Evolutionary conservation across 1,284 basidiomycete genomes (phyloP).

Genomic region (Ustilago trichophora): DNA sequence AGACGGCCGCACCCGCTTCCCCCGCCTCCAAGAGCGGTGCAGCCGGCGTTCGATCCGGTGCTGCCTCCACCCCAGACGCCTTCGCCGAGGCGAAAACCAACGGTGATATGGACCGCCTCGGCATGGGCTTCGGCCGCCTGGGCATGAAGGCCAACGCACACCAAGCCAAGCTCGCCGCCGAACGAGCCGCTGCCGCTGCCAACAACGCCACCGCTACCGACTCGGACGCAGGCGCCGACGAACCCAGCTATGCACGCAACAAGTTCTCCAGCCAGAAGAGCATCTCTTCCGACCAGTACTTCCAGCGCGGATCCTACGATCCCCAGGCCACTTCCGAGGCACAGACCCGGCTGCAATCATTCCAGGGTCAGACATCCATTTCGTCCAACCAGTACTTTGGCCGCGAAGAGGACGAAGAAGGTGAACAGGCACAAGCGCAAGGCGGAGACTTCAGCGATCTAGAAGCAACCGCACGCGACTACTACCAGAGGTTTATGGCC

Average conservation of each 20-base stretch:
- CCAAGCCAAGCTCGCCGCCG: conserved; percentile 49
- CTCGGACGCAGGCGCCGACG: conserved; percentile 58
- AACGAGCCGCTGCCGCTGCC: conserved; percentile 42
- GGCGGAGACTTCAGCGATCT: conserved; percentile 62
- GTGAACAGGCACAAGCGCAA: conserved; percentile 22
- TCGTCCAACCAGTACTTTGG: conserved; percentile 81
- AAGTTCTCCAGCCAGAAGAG: conserved; percentile 89
- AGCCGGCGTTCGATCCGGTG: conserved; percentile 19
- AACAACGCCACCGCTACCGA: conserved; percentile 29
- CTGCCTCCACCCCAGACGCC: conserved; percentile 13
- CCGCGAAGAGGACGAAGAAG: conserved; percentile 82
- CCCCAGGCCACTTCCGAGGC: conserved; percentile 78
- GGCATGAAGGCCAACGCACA: conserved; percentile 69
- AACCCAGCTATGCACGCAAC: conserved; percentile 82
- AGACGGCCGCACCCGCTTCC: conserved; percentile 15
- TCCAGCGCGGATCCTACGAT: conserved; percentile 89
- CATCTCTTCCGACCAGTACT: conserved; percentile 96
- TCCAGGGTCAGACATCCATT: conserved; percentile 93
- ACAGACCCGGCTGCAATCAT: conserved; percentile 80
- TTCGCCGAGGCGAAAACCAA: conserved; percentile 67
- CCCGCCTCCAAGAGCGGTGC: conserved; percentile 13
- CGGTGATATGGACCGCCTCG: conserved; percentile 74
- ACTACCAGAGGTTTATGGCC: conserved; percentile 64
- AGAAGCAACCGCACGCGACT: conserved; percentile 61
- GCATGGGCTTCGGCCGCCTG: conserved; percentile 83